Base-by-base conservation (phyloP, 176 grass and related monocot genomes). In the Elaeis guineensis region DNA sequence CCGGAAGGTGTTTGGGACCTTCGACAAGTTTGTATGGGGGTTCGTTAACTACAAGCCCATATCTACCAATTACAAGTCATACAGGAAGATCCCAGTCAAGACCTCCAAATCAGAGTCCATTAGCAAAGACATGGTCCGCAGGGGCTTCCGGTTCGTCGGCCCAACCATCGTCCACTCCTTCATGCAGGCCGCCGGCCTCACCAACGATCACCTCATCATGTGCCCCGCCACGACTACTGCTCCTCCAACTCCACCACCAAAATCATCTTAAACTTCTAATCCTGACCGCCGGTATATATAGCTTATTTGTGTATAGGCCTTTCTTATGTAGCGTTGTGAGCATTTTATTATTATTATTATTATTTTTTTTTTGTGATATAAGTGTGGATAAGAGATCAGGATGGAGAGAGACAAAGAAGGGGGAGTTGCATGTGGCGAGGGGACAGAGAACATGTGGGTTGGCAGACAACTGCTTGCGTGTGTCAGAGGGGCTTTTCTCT, bases 71-170 rank as follows among this genome's bases (percentile, higher is more conserved):
- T 91, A 97, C 83, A 97, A 77, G 63, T 85, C 75, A 69, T 80
- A 81, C 77, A 72, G 87, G 71, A 97, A 97, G 78, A 97, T 97
- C 61, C 92, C 92, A 1, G 86, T 85, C 51, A 97, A 97, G 80
- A 91, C 87, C 57, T 97, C 92, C 65, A 97, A 97, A 70, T 97
- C 92, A 21, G 92, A 97, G 80, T 77, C 65, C 39, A 91, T 97
- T 75, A 97, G 92, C 92, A 97, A 91, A 64, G 92, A 91, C 72
- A 85, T 97, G 92, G 84, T 97, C 14, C 87, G 92, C 14, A 83
- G 92, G 0, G 92, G 83, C 21, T 88, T 97, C 75, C 92, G 92
- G 3, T 82, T 88, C 61, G 92, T 85, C 0, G 92, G 92, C 23
- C 92, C 92, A 4, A 97, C 87, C 0, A 87, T 97, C 78, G 70